These are phyloP conservation scores for Thozetella sp. DNA, from an alignment of 495 filamentous ascomycete species.

Conservation along the genomic window DNA sequence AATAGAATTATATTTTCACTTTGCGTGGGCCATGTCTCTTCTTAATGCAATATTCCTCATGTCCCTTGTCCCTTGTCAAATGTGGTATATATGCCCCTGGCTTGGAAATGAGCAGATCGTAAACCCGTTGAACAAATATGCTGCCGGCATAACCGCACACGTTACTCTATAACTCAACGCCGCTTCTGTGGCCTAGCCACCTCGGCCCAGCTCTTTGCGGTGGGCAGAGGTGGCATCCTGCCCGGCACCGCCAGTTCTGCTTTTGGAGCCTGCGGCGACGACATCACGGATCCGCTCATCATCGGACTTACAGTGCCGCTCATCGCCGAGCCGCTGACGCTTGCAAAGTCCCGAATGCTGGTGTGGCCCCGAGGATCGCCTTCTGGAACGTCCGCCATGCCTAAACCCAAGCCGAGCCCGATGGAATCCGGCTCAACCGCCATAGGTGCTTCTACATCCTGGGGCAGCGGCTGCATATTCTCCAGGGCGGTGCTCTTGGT, in stretches of 20 bases:
- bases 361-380: conserved; percentile 9
- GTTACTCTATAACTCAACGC: neutral
- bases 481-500: neutral
- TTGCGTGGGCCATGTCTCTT: neutral
- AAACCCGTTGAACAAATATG: too few species aligned
- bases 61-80: too few species aligned
- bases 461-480: neutral
- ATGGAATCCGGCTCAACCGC: conserved; percentile 2
- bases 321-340: conserved; percentile 14
- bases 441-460: neutral
- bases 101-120: too few species aligned
- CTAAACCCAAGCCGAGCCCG: conserved; percentile 14
- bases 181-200: conserved; percentile 13
- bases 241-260: conserved; percentile 12
- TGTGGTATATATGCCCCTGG: too few species aligned
- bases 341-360: conserved; percentile 12
- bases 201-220: conserved; percentile 33
- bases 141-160: neutral
- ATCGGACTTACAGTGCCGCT: conserved; percentile 12
- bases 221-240: conserved; percentile 24
- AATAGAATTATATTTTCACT: neutral
- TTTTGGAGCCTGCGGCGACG: conserved; percentile 19
- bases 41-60: too few species aligned
- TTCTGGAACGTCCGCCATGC: conserved; percentile 14
- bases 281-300: conserved; percentile 14